These are phyloP conservation scores for Phytomonas francai DNA, from an alignment of 208 protist species.

Conservation along the genomic window DNA sequence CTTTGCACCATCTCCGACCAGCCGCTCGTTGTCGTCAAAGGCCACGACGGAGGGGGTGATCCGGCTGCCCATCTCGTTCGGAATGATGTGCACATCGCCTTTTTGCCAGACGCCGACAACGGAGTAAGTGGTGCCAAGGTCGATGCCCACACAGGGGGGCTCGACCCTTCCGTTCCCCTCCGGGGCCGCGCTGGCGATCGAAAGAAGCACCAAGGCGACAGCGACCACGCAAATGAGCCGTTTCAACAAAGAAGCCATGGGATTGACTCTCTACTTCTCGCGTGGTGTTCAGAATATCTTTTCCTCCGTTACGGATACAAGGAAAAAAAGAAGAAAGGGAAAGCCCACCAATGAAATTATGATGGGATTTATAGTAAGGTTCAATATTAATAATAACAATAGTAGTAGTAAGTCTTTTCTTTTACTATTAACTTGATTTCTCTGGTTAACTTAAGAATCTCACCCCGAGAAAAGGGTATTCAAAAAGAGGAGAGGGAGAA, in stretches of 20 bases:
- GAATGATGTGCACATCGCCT: conserved; percentile 88
- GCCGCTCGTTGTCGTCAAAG: conserved; percentile 91
- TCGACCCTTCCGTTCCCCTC: conserved; percentile 74
- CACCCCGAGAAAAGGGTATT: background rate
- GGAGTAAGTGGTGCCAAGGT: conserved; percentile 95
- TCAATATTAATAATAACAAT: conserved; percentile 1
- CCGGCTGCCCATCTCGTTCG: conserved; percentile 90
- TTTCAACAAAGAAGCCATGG: background rate
- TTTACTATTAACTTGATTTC: background rate
- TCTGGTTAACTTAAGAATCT: background rate
- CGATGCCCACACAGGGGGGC: conserved; percentile 88
- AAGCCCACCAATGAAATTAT: too few relatives aligned
- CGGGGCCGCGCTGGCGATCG: conserved; percentile 30
- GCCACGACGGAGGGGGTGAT: conserved; percentile 95
- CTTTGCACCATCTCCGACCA: conserved; percentile 88
- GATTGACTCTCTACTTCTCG: background rate
- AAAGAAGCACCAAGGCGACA: conserved; percentile 10
- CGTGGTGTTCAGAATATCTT: background rate
- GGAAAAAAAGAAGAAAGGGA: too few relatives aligned
- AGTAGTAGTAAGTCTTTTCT: background rate
- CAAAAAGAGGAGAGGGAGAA: too few relatives aligned
- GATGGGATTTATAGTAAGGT: too few relatives aligned
- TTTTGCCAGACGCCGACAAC: conserved; percentile 96
- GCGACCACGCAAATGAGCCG: background rate
- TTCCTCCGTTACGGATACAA: too few relatives aligned